Evolutionary conservation across 192 early-diverging fungal species (phyloP).

Genomic region (Entomortierella parvispora): DNA sequence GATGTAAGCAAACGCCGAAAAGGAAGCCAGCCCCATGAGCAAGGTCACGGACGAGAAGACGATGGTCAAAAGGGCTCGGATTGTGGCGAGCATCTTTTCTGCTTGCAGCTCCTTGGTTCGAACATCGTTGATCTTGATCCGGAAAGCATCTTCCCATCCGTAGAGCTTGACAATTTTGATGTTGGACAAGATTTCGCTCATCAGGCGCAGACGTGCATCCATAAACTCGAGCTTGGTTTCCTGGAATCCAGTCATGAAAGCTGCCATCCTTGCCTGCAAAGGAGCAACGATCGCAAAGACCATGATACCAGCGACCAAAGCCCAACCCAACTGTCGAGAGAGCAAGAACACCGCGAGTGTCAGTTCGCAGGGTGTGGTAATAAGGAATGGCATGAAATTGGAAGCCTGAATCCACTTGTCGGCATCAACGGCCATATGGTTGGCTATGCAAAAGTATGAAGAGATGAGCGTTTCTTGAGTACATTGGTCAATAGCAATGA

Average conservation of each 20-base stretch:
- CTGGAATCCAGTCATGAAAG: neutral
- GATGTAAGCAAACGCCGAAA: conserved; percentile 28
- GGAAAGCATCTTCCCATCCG: conserved; percentile 12
- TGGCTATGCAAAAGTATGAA: neutral
- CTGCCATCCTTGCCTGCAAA: conserved; percentile 7
- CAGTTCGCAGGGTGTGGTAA: neutral
- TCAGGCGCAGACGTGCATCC: conserved; percentile 11
- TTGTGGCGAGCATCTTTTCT: conserved; percentile 5
- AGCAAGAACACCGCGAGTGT: neutral
- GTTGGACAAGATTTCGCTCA: conserved; percentile 13
- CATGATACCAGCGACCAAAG: neutral
- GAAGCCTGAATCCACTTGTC: neutral
- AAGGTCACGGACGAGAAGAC: conserved; percentile 29
- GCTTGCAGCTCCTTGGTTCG: neutral
- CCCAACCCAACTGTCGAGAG: conserved; percentile 9
- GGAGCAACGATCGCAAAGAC: neutral
- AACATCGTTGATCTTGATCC: neutral
- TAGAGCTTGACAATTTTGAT: conserved; percentile 31
- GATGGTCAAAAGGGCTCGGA: conserved; percentile 33
- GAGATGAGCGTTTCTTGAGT: neutral
- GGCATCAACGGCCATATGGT: conserved; percentile 9
- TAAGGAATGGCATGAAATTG: neutral
- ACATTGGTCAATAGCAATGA: too few relatives aligned
- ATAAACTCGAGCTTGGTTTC: conserved; percentile 13
- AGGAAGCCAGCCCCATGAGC: conserved; percentile 35